A percentile compares a stretch with the other conserved stretches of the same genome.
Evolutionary conservation across 768 basidiomycete species (phyloP).

Genomic region (Leccinum pellstonianum): DNA sequence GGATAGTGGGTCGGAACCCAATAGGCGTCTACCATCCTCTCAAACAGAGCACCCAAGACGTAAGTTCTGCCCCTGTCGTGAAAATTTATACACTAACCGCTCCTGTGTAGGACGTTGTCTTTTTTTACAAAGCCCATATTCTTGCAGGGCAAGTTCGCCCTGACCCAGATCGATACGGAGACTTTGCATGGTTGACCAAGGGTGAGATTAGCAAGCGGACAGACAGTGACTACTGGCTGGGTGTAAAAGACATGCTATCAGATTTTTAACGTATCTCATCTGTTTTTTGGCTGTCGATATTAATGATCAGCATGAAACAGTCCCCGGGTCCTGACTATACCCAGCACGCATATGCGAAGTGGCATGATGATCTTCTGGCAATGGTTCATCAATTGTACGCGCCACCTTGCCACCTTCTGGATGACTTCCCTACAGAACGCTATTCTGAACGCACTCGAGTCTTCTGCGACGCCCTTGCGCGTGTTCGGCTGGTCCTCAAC

Average conservation of each 20-base stretch:
- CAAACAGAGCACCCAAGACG: conserved; percentile 37
- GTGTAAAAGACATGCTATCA: conserved; percentile 77
- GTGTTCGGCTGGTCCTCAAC: no score
- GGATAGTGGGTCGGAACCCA: conserved; percentile 90
- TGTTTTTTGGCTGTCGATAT: background rate
- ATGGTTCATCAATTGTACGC: no score
- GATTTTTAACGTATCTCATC: conserved; percentile 40
- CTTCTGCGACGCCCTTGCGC: no score
- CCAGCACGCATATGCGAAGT: no score
- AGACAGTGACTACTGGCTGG: conserved; percentile 69
- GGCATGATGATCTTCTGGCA: no score
- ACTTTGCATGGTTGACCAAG: conserved; percentile 94
- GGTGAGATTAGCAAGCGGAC: conserved; percentile 78
- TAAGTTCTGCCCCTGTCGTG: conserved; percentile 17
- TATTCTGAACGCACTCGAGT: no score
- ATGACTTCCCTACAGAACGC: no score
- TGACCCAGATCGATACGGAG: conserved; percentile 50
- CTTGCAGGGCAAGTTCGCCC: conserved; percentile 81
- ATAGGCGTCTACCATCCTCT: conserved; percentile 72
- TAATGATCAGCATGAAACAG: background rate
- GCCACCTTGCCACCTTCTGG: no score
- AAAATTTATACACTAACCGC: conserved; percentile 1
- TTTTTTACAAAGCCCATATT: conserved; percentile 94
- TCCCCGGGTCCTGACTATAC: background rate
- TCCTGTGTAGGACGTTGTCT: conserved; percentile 58